These are phyloP conservation scores for Solanum okadae DNA, from an alignment of 257 asterid species.

Conservation along the genomic window DNA sequence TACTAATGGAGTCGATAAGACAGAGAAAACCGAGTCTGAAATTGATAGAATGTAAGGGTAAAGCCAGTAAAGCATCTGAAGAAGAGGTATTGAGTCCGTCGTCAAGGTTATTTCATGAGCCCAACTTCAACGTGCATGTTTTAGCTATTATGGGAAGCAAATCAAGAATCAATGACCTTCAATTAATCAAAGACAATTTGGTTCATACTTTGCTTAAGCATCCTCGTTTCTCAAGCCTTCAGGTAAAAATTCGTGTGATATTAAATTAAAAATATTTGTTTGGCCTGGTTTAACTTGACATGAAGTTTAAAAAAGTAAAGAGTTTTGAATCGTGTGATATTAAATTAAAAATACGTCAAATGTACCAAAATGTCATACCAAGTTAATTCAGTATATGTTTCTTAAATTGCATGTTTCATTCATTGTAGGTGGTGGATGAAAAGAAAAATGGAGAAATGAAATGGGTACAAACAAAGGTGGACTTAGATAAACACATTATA, in stretches of 20 bases:
- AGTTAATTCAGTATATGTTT: too few relatives aligned
- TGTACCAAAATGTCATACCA: too few relatives aligned
- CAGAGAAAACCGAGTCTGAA: neutral
- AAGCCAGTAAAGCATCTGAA: neutral
- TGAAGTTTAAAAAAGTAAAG: too few relatives aligned
- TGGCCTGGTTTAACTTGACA: neutral
- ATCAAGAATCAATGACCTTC: neutral
- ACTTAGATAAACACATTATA: too few relatives aligned
- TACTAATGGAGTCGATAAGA: neutral
- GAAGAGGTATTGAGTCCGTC: neutral
- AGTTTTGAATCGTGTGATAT: too few relatives aligned
- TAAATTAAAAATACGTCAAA: too few relatives aligned
- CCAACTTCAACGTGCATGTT: neutral
- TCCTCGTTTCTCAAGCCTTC: neutral
- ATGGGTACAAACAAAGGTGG: too few relatives aligned
- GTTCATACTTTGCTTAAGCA: neutral
- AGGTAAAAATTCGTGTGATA: too few relatives aligned
- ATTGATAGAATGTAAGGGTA: neutral
- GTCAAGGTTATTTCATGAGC: neutral
- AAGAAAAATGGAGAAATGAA: conserved; percentile 8
- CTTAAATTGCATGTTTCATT: neutral
- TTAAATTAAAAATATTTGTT: too few relatives aligned
- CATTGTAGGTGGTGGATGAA: conserved; percentile 13
- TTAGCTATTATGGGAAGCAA: neutral
- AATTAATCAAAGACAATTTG: neutral